A percentile compares a stretch with the other conserved stretches of the same genome.
phyloP scores from a whole-genome alignment of 2,329 filamentous ascomycete genomes.

The Exophiala calicioides region DNA sequence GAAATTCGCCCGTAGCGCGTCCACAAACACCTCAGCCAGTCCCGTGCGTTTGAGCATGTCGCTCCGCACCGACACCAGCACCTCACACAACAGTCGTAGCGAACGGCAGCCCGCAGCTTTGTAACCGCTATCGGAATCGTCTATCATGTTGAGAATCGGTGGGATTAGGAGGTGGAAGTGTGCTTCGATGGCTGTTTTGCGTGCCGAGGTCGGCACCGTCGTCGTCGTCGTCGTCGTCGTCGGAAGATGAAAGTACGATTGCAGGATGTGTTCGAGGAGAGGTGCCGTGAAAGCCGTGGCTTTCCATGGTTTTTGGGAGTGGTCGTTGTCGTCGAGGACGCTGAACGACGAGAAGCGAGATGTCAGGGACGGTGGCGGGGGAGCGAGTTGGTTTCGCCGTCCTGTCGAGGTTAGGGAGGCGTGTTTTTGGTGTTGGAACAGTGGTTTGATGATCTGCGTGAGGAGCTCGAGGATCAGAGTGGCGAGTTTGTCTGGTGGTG shows the following conservation, averaged over 20 bases:
- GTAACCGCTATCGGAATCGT: conserved; percentile 41
- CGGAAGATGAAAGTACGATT: too few species aligned
- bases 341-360: conserved; percentile 34
- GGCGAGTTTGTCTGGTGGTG: too few species aligned
- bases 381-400: conserved; percentile 46
- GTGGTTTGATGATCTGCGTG: conserved; percentile 38
- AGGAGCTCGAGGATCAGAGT: conserved; percentile 31
- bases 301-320: conserved; percentile 28
- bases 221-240: too few species aligned
- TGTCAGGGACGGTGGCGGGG: conserved; percentile 38
- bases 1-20: conserved; percentile 62
- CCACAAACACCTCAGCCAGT: conserved; percentile 48
- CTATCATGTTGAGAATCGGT: conserved; percentile 45
- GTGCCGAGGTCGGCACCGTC: conserved; percentile 1
- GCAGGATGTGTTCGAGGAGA: conserved; percentile 17
- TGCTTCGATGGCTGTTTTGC: conserved; percentile 37
- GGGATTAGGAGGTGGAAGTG: conserved; percentile 49
- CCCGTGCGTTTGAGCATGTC: conserved; percentile 45
- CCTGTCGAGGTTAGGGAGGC: conserved; percentile 45
- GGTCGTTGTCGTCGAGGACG: conserved; percentile 10
- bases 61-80: conserved; percentile 34
- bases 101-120: conserved; percentile 44
- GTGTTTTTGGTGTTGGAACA: conserved; percentile 45
- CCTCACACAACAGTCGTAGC: conserved; percentile 38
- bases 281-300: conserved; percentile 19